Conservation (phyloP, 1,284 basidiomycete genomes). For the Pterulicium gracile region DNA sequence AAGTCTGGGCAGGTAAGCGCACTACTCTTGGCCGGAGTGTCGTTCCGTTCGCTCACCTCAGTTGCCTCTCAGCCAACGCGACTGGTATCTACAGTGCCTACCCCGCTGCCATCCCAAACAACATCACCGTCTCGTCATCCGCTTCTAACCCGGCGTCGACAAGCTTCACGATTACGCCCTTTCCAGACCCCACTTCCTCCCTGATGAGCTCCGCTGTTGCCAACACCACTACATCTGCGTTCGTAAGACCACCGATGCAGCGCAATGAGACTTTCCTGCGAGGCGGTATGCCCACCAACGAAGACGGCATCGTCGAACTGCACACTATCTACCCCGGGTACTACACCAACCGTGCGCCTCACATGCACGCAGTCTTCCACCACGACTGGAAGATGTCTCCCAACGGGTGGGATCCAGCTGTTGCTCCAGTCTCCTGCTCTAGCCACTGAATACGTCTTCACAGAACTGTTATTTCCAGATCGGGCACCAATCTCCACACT, state of each 20-base stretch:
- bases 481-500: slow-evolving; percentile 19
- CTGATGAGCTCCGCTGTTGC: too few species aligned
- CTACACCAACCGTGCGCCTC: slow-evolving; percentile 20
- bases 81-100: slow-evolving; percentile 20
- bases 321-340: slow-evolving; percentile 42
- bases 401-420: slow-evolving; percentile 22
- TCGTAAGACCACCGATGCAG: slow-evolving; percentile 7
- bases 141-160: not conserved
- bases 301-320: slow-evolving; percentile 41
- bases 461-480: slow-evolving; percentile 25
- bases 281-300: slow-evolving; percentile 37
- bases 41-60: not conserved
- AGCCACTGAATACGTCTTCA: not conserved
- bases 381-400: slow-evolving; percentile 16
- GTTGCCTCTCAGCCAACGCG: slow-evolving; percentile 14
- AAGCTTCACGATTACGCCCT: slow-evolving; percentile 3
- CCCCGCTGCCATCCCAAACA: slow-evolving; percentile 3
- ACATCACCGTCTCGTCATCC: not conserved
- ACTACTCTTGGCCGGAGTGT: too few species aligned
- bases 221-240: not conserved
- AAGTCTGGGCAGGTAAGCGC: slow-evolving; percentile 33
- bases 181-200: not conserved
- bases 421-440: slow-evolving; percentile 13
- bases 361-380: slow-evolving; percentile 24
- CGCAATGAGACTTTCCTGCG: slow-evolving; percentile 31